phyloP scores from a whole-genome alignment of 2,329 filamentous ascomycete species.

The Colletotrichum chlorophyti region DNA sequence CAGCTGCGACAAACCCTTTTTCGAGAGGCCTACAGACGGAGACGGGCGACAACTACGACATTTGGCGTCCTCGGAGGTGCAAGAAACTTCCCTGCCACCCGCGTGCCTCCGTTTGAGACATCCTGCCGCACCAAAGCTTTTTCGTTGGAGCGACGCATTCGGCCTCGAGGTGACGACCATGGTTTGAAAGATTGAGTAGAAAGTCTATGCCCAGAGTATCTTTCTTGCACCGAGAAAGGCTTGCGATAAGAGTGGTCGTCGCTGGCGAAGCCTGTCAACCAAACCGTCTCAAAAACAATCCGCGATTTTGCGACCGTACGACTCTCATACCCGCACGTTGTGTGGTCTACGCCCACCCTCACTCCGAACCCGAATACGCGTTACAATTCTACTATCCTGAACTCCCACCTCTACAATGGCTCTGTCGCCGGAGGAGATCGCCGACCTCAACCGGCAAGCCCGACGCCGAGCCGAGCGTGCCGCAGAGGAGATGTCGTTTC shows the following conservation, averaged over 20 bases:
- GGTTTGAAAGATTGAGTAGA: not conserved
- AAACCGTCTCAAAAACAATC: no score
- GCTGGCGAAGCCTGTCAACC: no score
- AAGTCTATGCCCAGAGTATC: no score
- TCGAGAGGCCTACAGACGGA: not conserved
- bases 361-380: not conserved
- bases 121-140: not conserved
- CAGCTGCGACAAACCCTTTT: not conserved
- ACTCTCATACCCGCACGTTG: not conserved
- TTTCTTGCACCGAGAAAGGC: no score
- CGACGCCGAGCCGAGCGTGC: slow-evolving; percentile 21
- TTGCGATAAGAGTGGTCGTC: no score
- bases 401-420: not conserved
- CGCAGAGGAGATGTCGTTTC: slow-evolving; percentile 21
- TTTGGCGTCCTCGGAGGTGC: slow-evolving; percentile 1
- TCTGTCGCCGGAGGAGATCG: slow-evolving; percentile 4
- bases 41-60: not conserved
- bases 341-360: no score
- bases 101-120: slow-evolving; percentile 6
- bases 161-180: not conserved
- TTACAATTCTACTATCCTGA: not conserved
- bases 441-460: slow-evolving; percentile 20
- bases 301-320: no score
- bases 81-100: not conserved
- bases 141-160: not conserved